Evolutionary conservation across 345 rosid species (phyloP).

Genomic region (Gynandropsis gynandra): DNA sequence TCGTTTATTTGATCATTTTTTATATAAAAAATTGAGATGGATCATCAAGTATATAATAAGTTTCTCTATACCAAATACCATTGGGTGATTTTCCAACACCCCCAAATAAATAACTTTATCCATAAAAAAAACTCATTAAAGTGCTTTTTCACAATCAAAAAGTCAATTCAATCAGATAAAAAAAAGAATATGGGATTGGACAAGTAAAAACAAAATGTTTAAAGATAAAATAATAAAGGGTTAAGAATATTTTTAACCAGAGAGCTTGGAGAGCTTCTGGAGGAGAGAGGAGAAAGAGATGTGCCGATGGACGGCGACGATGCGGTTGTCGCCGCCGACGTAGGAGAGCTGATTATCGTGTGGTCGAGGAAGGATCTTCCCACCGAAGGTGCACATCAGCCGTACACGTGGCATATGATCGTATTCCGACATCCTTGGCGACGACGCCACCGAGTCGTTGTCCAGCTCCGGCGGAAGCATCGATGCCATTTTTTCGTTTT

Average conservation of each 20-base stretch:
- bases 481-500: conserved; percentile 38
- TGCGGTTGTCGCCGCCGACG: conserved; percentile 93
- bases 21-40: too few relatives aligned
- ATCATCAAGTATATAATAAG: too few relatives aligned
- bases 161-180: neutral
- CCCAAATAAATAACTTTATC: neutral
- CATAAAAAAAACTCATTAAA: neutral
- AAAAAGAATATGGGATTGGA: too few relatives aligned
- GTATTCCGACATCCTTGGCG: conserved; percentile 56
- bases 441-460: conserved; percentile 59
- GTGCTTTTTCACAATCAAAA: neutral
- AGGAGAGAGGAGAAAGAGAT: conserved; percentile 53
- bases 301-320: conserved; percentile 70
- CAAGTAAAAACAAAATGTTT: too few relatives aligned
- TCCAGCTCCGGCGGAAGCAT: conserved; percentile 59
- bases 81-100: neutral
- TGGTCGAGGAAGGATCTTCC: conserved; percentile 93
- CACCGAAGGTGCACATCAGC: conserved; percentile 95
- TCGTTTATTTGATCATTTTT: too few relatives aligned
- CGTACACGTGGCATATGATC: conserved; percentile 62
- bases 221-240: neutral
- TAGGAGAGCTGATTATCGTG: conserved; percentile 90
- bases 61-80: too few relatives aligned
- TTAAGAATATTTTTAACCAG: conserved; percentile 36
- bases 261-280: conserved; percentile 65